phyloP scores from a whole-genome alignment of 2,329 filamentous ascomycete species.

The Venturiaceae sp. region DNA sequence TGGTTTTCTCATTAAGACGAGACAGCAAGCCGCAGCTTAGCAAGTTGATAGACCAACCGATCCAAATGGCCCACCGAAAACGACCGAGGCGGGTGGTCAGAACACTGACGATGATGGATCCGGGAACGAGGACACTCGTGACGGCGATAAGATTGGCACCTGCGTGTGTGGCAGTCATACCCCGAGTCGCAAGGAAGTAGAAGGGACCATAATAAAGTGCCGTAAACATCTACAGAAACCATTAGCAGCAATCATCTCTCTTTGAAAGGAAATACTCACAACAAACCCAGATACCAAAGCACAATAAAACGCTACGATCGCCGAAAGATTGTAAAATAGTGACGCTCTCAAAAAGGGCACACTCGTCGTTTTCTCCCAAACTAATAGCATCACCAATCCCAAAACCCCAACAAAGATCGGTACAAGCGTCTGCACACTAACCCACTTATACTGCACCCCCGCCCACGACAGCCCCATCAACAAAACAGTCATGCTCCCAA shows the following conservation, averaged over 20 bases:
- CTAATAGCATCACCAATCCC: constrained; percentile 21
- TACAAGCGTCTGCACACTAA: constrained; percentile 26
- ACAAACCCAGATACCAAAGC: constrained; percentile 33
- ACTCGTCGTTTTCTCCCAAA: constrained; percentile 23
- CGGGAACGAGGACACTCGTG: constrained; percentile 21
- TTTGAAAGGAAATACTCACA: constrained; percentile 17
- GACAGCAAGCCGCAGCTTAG: constrained; percentile 28
- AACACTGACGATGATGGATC: constrained; percentile 17
- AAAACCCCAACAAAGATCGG: constrained; percentile 26
- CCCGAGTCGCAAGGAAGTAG: constrained; percentile 28
- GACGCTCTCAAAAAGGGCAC: constrained; percentile 27
- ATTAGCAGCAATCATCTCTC: background rate
- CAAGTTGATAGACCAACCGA: constrained; percentile 29
- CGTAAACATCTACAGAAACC: constrained; percentile 25
- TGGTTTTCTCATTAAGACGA: constrained; percentile 21
- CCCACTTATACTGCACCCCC: constrained; percentile 30
- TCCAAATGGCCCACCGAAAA: constrained; percentile 32
- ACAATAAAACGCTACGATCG: constrained; percentile 28
- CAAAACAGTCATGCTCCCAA: constrained; percentile 26
- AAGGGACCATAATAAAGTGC: constrained; percentile 32
- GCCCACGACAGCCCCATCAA: constrained; percentile 34
- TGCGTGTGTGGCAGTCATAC: constrained; percentile 21
- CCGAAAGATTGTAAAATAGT: constrained; percentile 26
- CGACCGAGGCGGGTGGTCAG: constrained; percentile 18
- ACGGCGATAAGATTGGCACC: constrained; percentile 30